These are phyloP conservation scores for Pseudozyma tsukubaensis DNA, from an alignment of 1,284 basidiomycete species.

Conservation along the genomic window DNA sequence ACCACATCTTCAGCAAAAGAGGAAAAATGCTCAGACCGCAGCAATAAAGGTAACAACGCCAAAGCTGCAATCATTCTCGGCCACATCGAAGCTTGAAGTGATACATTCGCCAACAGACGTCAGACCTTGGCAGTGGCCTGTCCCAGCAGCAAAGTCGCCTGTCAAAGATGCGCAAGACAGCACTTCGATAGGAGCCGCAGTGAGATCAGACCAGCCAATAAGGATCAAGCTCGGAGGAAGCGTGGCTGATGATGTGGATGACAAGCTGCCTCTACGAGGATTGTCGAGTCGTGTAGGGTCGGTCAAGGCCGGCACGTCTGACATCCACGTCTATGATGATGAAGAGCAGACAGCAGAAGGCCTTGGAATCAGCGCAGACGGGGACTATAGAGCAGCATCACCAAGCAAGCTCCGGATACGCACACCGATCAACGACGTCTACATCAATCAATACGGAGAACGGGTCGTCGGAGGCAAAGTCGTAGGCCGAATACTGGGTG, in stretches of 20 bases:
- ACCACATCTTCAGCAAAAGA: conserved; percentile 13
- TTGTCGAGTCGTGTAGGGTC: conserved; percentile 26
- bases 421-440: conserved; percentile 42
- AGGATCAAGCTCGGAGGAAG: conserved; percentile 13
- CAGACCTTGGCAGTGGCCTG: conserved; percentile 39
- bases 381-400: conserved; percentile 12
- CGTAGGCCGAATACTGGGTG: conserved; percentile 39
- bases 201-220: conserved; percentile 7
- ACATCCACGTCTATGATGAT: neutral
- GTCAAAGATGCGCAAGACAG: neutral
- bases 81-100: conserved; percentile 31
- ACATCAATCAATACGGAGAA: conserved; percentile 54
- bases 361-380: neutral
- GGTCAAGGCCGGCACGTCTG: conserved; percentile 24
- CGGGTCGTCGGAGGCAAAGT: conserved; percentile 48
- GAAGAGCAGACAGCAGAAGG: neutral
- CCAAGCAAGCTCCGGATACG: conserved; percentile 19
- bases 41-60: neutral
- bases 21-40: neutral
- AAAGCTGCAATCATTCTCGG: conserved; percentile 12
- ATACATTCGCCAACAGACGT: conserved; percentile 43
- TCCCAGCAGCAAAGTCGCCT: conserved; percentile 6
- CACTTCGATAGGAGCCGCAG: conserved; percentile 1
- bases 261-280: conserved; percentile 30
- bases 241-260: conserved; percentile 29